Evolutionary conservation across 2,329 filamentous ascomycete species (phyloP).

Genomic region (Huntiella bhutanensis): DNA sequence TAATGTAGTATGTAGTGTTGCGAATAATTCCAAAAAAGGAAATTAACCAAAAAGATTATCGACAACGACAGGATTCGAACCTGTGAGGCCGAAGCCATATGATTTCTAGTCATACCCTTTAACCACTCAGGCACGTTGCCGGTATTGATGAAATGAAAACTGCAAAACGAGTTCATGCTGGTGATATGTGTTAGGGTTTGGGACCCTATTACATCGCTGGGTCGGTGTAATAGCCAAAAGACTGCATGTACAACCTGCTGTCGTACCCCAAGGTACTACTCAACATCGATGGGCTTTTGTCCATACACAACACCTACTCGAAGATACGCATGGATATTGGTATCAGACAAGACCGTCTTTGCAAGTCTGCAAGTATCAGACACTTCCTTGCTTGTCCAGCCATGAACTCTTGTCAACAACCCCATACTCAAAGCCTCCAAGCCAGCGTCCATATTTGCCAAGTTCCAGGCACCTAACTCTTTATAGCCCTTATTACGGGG

Average conservation of each 20-base stretch:
- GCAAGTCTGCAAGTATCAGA: slow-evolving; percentile 13
- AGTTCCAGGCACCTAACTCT: slow-evolving; percentile 17
- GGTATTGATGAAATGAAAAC: too few relatives aligned
- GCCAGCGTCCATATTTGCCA: slow-evolving; percentile 10
- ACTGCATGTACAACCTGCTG: too few relatives aligned
- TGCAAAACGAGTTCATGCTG: too few relatives aligned
- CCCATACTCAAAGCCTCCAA: slow-evolving; percentile 15
- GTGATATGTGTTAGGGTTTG: too few relatives aligned
- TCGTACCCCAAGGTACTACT: not conserved
- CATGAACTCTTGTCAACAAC: slow-evolving; percentile 14
- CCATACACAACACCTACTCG: not conserved
- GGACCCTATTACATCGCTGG: too few relatives aligned
- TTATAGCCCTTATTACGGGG: slow-evolving; percentile 12
- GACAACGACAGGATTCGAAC: slow-evolving; percentile 11
- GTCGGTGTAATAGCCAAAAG: too few relatives aligned
- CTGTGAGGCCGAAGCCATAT: slow-evolving; percentile 9
- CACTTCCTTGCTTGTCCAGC: slow-evolving; percentile 13
- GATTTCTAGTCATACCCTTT: slow-evolving; percentile 11
- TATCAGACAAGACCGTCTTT: slow-evolving; percentile 13
- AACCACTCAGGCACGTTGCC: slow-evolving; percentile 11
- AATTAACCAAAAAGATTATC: slow-evolving; percentile 1
- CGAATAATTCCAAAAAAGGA: not conserved
- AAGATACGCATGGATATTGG: slow-evolving; percentile 14
- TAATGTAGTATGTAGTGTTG: not conserved
- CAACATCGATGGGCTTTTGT: not conserved